phyloP scores from a whole-genome alignment of 2,329 filamentous ascomycete genomes.

The Bipolaris zeicola region DNA sequence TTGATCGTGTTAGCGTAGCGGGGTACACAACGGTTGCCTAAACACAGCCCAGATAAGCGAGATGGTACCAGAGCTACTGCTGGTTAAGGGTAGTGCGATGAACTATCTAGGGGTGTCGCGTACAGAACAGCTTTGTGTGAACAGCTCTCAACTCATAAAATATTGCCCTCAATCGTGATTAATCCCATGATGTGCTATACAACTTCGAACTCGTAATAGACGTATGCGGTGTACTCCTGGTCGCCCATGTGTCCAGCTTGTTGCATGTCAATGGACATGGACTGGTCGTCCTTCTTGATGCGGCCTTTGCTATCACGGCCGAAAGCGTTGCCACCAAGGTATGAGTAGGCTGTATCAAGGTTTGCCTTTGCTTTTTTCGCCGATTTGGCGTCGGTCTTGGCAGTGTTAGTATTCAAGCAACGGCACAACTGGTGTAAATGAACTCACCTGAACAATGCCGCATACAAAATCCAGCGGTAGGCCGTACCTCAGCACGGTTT shows the following conservation, averaged over 20 bases:
- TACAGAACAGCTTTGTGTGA: background rate
- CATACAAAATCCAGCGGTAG: slow-evolving; percentile 88
- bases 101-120: background rate
- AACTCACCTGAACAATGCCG: slow-evolving; percentile 77
- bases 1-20: background rate
- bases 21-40: background rate
- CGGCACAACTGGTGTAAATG: background rate
- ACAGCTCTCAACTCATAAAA: background rate
- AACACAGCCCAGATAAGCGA: background rate
- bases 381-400: slow-evolving; percentile 79
- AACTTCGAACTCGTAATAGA: slow-evolving; percentile 95
- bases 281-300: slow-evolving; percentile 85
- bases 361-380: slow-evolving; percentile 70
- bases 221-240: slow-evolving; percentile 92
- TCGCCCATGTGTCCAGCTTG: slow-evolving; percentile 71
- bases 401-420: slow-evolving; percentile 6
- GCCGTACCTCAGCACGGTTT: slow-evolving; percentile 96
- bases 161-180: background rate
- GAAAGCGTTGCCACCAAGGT: slow-evolving; percentile 93
- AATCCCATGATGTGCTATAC: slow-evolving; percentile 18
- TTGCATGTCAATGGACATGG: slow-evolving; percentile 80
- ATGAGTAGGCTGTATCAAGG: slow-evolving; percentile 84
- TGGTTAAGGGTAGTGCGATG: background rate
- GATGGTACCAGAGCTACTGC: background rate
- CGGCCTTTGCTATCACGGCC: slow-evolving; percentile 92